Evolutionary conservation across 331 rosid species (phyloP).

Genomic region (Ulmus americana): DNA sequence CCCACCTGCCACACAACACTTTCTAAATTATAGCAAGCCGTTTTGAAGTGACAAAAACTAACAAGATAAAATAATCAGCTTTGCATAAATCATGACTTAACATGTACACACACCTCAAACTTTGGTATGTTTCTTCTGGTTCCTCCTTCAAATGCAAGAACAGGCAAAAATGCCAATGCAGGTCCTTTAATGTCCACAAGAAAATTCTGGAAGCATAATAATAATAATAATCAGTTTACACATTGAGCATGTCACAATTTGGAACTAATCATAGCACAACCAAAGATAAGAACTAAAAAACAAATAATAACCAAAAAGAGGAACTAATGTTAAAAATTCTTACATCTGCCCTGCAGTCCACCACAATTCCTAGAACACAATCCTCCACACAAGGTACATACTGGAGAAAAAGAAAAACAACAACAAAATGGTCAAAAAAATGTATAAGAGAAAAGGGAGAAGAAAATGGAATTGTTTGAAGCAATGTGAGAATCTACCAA

Average conservation of each 20-base stretch:
- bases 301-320: conserved; percentile 8
- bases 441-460: neutral
- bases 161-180: conserved; percentile 64
- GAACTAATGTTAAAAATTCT: conserved; percentile 27
- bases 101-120: conserved; percentile 57
- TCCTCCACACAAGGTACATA: conserved; percentile 83
- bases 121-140: conserved; percentile 91
- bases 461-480: neutral
- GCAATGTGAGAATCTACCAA: neutral
- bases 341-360: conserved; percentile 83
- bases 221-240: neutral
- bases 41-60: neutral
- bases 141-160: conserved; percentile 98
- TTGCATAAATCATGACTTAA: neutral
- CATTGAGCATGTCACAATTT: neutral
- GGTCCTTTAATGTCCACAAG: conserved; percentile 91
- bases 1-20: conserved; percentile 47
- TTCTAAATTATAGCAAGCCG: conserved; percentile 9
- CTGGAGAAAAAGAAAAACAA: conserved; percentile 32
- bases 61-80: neutral
- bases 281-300: neutral
- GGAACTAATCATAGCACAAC: neutral
- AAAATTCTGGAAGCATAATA: conserved; percentile 53
- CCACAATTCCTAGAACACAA: conserved; percentile 81
- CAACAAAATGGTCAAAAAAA: neutral